Evolutionary conservation across 805 yeast species (phyloP).

Genomic region (Hanseniaspora guilliermondii): DNA sequence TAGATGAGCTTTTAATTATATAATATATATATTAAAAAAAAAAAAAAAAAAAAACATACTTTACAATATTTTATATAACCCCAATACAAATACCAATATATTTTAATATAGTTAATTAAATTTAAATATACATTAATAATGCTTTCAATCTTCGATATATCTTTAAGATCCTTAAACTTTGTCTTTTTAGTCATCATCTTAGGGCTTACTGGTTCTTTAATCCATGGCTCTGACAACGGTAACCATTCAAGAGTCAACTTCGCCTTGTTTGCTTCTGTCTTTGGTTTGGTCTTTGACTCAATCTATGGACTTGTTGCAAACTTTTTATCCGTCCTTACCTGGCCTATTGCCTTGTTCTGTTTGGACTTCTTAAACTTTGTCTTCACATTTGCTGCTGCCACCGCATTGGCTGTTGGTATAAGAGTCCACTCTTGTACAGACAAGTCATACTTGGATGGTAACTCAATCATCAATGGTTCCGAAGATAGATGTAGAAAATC

Average conservation of each 20-base stretch:
- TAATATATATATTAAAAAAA: too few species aligned
- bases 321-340: slow-evolving; percentile 66
- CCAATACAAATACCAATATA: background rate
- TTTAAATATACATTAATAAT: slow-evolving; percentile 21
- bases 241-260: slow-evolving; percentile 62
- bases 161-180: slow-evolving; percentile 64
- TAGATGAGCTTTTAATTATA: too few species aligned
- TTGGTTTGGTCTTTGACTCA: slow-evolving; percentile 68
- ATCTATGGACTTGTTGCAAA: slow-evolving; percentile 69
- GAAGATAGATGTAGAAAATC: slow-evolving; percentile 86
- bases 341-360: slow-evolving; percentile 65
- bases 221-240: slow-evolving; percentile 44
- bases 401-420: slow-evolving; percentile 85
- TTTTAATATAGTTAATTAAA: background rate
- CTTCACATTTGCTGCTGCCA: slow-evolving; percentile 88
- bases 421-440: slow-evolving; percentile 78
- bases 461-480: slow-evolving; percentile 64
- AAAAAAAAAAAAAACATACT: too few species aligned
- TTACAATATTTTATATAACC: too few species aligned
- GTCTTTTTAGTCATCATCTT: slow-evolving; percentile 63
- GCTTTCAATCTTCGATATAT: slow-evolving; percentile 62
- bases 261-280: slow-evolving; percentile 76
- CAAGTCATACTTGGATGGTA: slow-evolving; percentile 47
- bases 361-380: slow-evolving; percentile 81
- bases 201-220: slow-evolving; percentile 83